phyloP scores from a whole-genome alignment of 768 basidiomycete genomes.

The Rhizopogon vinicolor region DNA sequence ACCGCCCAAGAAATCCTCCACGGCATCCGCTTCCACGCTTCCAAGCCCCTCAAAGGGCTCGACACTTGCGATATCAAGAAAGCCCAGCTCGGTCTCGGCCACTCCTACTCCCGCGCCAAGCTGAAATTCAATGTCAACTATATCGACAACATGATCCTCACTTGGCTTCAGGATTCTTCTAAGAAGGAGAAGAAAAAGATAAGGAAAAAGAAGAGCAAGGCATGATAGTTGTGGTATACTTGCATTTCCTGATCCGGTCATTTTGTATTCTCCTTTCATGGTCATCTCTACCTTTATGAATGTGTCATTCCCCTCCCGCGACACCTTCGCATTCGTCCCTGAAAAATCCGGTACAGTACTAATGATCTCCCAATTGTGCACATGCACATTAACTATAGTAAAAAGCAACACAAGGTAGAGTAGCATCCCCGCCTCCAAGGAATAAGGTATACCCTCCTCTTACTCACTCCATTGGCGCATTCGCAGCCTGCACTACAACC shows the following conservation, averaged over 20 bases:
- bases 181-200: no score
- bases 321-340: no score
- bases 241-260: no score
- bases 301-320: no score
- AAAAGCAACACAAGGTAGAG: not conserved
- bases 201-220: no score
- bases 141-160: slow-evolving; percentile 98
- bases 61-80: slow-evolving; percentile 84
- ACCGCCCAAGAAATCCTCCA: slow-evolving; percentile 82
- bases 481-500: slow-evolving; percentile 65
- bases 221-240: no score
- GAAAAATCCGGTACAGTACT: not conserved
- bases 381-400: not conserved
- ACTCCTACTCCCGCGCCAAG: slow-evolving; percentile 96
- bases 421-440: not conserved
- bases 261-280: no score
- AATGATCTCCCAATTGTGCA: not conserved
- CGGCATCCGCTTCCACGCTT: slow-evolving; percentile 87
- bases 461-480: slow-evolving; percentile 13
- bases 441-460: not conserved
- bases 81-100: slow-evolving; percentile 94
- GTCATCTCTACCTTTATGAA: no score
- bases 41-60: slow-evolving; percentile 85
- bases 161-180: no score
- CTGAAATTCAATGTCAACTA: slow-evolving; percentile 97